Evolutionary conservation across 2,329 filamentous ascomycete species (phyloP), one percentile per base, ranked within the genome.

Genomic region (Aspergillaceae sp.): DNA sequence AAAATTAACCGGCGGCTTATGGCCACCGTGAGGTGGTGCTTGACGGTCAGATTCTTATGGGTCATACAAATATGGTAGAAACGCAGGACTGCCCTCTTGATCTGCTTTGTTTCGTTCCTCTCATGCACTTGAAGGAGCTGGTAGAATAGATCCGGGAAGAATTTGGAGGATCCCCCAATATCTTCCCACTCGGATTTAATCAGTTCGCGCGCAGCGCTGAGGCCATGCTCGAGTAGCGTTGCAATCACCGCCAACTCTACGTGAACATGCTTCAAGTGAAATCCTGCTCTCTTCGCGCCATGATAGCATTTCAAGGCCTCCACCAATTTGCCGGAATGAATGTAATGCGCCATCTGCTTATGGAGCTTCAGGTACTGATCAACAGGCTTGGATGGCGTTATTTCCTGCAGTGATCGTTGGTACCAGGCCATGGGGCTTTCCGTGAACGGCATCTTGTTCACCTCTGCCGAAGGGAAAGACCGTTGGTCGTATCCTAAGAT

Each of bases 21-120:
- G 2, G 61, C 50, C 8, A 56, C 52, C 6, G 60, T 56, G n/a
- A 63, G 57, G 40, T 66, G 60, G 41, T 70, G 65, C 45, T 68
- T 69, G 46, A 68, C 56, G 7, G 45, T 54, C 43, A 67, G 51
- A 7, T 51, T 50, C 29, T 62, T 59, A 7, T 55, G 56, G 9
- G 59, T 56, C 51, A 57, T 60, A 47, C 64, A 67, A 4, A 69
- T 45, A n/a, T 57, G 51, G 47, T 70, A 70, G 47, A 67, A 70
- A 33, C 64, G 62, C 32, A 69, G 59, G 7, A 70, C 48, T 1
- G 64, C 66, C 50, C 64, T 52, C 38, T 68, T 63, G 41, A 66
- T 45, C 10, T 63, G 46, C 29, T 63, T 59, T 1, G 49, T 51
- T 34, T 61, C 58, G 2, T 53, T 43, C 9, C 45, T 34, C 6